Conservation (phyloP, 2,329 filamentous ascomycete genomes). For the Gaeumannomyces tritici region DNA sequence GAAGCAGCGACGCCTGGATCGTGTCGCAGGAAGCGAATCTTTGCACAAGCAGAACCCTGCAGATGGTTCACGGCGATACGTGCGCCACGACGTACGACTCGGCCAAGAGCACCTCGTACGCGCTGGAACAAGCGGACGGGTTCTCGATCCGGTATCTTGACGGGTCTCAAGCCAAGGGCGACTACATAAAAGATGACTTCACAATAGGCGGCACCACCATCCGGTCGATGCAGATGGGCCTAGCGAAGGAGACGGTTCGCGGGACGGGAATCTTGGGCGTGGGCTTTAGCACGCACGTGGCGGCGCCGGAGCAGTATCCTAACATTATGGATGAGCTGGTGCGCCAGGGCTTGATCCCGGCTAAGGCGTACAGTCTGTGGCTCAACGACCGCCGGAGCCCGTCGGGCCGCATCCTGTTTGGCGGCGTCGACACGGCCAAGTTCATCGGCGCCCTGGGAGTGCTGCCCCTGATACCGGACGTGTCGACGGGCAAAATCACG, state of each 20-base stretch:
- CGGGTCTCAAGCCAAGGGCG: conserved; percentile 39
- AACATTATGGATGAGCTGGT: conserved; percentile 59
- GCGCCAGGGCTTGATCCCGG: conserved; percentile 49
- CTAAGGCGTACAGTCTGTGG: conserved; percentile 61
- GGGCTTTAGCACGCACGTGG: conserved; percentile 43
- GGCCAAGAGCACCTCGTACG: conserved; percentile 36
- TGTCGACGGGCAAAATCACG: conserved; percentile 23
- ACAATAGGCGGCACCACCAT: conserved; percentile 39
- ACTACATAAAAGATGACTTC: conserved; percentile 50
- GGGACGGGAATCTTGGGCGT: conserved; percentile 49
- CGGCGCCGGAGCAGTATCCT: conserved; percentile 31
- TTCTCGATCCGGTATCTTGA: conserved; percentile 56
- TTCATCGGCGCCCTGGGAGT: conserved; percentile 47
- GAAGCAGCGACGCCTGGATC: conserved; percentile 55
- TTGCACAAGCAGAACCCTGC: conserved; percentile 25
- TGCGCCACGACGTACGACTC: conserved; percentile 34
- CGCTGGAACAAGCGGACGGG: conserved; percentile 23
- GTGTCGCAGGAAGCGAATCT: conserved; percentile 27
- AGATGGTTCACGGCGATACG: conserved; percentile 21
- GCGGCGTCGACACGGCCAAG: conserved; percentile 59
- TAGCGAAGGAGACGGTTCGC: conserved; percentile 37
- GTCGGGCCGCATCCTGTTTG: conserved; percentile 57
- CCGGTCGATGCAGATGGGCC: conserved; percentile 43
- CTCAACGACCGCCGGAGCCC: conserved; percentile 43
- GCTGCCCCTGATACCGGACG: conserved; percentile 43